Base-by-base conservation (phyloP, 1,284 basidiomycete species). In the Xanthoconium separans region DNA sequence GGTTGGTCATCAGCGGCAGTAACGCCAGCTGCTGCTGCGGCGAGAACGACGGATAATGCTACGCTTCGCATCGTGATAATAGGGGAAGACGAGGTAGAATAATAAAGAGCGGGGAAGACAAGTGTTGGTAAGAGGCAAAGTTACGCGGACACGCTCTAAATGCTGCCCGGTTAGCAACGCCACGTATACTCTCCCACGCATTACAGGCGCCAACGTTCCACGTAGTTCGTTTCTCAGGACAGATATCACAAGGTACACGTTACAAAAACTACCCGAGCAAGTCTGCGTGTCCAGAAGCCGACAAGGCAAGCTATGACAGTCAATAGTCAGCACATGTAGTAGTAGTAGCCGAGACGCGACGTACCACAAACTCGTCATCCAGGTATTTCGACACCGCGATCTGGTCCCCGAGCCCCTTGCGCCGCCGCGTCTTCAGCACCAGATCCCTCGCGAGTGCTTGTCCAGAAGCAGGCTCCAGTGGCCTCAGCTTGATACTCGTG, bases 401-500 rank as follows among this genome's bases (percentile, higher is more conserved):
- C 71, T 92, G 90, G 71, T 96, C 93, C 39, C 91, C 92, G 46
- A 97, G 80, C 22, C 95, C 95, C 73, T 99, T 99, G 68, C 97
- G 81, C 73, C 97, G 81, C 61, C 97, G 84, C 40, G 95, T 98
- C 77, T 99, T 99, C 53, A 99, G 78, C 45, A 97, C 93, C 52
- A 99, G 82, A 75, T 99, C 97, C 61, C 93, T 77, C 48, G 93
- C 92, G 41, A 95, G 77, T 24, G 89, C 90, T 70, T 98, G 93
- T 12, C 95, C 94, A 45, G 94, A 94, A 27, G 97, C 97, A 48
- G 97, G 97, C 71, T 99, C 97, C 55, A 99, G 78, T 53, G 97
- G 96, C 57, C 95, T 83, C 56, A 99, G 84, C 73, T 94, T 92
- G 73, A 99, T 95, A 59, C 85, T 90, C 59, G 89, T 93, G 76